Percentiles rank a stretch among this genome's conserved stretches.
Evolutionary conservation across 2,329 filamentous ascomycete genomes (phyloP).

Genomic region (Knufia fluminis): DNA sequence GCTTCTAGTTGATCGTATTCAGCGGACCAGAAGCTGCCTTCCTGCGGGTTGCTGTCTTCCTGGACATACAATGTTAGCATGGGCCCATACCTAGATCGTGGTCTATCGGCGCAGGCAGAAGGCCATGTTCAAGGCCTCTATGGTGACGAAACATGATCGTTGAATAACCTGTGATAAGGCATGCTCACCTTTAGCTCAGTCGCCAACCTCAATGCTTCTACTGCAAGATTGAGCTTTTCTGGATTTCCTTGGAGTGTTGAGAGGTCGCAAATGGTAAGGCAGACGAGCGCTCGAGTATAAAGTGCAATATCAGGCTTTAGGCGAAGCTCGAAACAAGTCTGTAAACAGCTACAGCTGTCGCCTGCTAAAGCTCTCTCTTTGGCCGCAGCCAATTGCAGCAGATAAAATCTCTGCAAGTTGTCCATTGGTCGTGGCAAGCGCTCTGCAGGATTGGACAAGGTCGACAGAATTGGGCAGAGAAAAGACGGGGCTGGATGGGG

Average conservation of each 20-base stretch:
- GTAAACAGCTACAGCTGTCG: not conserved
- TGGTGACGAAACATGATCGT: too few relatives aligned
- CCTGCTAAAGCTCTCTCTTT: not conserved
- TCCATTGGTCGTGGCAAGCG: not conserved
- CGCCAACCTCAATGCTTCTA: not conserved
- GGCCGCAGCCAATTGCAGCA: not conserved
- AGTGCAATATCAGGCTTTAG: not conserved
- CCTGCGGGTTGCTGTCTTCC: not conserved
- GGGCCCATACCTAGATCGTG: not conserved
- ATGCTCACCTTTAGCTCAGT: not conserved
- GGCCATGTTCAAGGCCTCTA: too few relatives aligned
- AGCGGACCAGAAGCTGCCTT: not conserved
- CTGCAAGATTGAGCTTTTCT: not conserved
- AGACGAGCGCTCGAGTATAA: not conserved
- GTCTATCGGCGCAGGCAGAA: too few relatives aligned
- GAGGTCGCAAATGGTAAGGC: not conserved
- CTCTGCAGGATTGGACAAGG: too few relatives aligned
- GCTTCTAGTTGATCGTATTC: not conserved
- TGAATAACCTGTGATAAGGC: too few relatives aligned
- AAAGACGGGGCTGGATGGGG: too few relatives aligned
- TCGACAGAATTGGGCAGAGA: too few relatives aligned
- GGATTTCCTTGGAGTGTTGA: not conserved
- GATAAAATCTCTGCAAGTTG: not conserved
- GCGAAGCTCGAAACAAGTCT: not conserved
- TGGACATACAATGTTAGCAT: not conserved